phyloP scores from a whole-genome alignment of 805 yeast genomes.

The Pichia cabralensis region DNA sequence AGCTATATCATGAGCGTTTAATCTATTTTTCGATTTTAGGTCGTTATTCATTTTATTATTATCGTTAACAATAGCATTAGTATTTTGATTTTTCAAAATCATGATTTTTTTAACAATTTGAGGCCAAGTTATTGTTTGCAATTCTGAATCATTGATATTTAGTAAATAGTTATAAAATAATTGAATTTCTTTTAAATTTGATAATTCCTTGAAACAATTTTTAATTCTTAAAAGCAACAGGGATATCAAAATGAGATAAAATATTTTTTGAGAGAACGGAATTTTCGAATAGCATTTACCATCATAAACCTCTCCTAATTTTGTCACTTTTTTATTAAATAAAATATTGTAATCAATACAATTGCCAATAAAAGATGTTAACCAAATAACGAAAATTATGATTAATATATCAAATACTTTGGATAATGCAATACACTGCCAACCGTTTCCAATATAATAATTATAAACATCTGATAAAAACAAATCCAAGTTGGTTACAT shows the following conservation, averaged over 20 bases:
- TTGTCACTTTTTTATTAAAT: slow-evolving; percentile 21
- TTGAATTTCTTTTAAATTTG: slow-evolving; percentile 61
- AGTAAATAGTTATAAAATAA: slow-evolving; percentile 68
- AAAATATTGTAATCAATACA: slow-evolving; percentile 56
- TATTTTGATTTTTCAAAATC: slow-evolving; percentile 70
- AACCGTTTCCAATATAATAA: slow-evolving; percentile 81
- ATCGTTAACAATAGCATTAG: slow-evolving; percentile 52
- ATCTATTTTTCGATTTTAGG: slow-evolving; percentile 57
- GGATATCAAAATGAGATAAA: slow-evolving; percentile 50
- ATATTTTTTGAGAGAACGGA: slow-evolving; percentile 42
- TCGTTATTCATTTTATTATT: slow-evolving; percentile 37
- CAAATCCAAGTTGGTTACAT: slow-evolving; percentile 81
- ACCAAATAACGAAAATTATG: slow-evolving; percentile 65
- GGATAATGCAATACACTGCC: slow-evolving; percentile 62
- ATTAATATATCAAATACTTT: slow-evolving; percentile 61
- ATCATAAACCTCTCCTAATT: slow-evolving; percentile 34
- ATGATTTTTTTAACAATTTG: slow-evolving; percentile 69
- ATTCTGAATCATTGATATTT: slow-evolving; percentile 65
- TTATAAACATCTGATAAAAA: slow-evolving; percentile 76
- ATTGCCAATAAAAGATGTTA: slow-evolving; percentile 69
- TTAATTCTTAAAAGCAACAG: slow-evolving; percentile 42
- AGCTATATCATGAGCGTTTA: slow-evolving; percentile 91
- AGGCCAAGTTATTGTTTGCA: slow-evolving; percentile 92
- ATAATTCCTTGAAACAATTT: slow-evolving; percentile 52
- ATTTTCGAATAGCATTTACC: slow-evolving; percentile 38